phyloP scores from a whole-genome alignment of 108 stramenopile species.

The Stephanodiscus triporus region DNA sequence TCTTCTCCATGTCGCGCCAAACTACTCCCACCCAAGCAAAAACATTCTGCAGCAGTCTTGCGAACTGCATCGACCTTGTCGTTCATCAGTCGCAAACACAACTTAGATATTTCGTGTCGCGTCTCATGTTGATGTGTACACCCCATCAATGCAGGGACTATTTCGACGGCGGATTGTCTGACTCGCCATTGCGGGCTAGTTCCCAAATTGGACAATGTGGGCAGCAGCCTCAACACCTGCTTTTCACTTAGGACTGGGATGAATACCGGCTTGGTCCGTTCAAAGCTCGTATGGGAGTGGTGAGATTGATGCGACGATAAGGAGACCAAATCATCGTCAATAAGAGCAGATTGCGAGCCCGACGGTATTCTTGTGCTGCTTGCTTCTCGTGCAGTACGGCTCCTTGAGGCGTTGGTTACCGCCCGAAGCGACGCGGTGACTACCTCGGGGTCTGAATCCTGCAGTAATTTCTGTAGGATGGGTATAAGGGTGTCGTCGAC shows the following conservation, averaged over 20 bases:
- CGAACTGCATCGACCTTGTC: slow-evolving; percentile 88
- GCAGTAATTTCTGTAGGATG: slow-evolving; percentile 79
- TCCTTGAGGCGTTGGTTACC: slow-evolving; percentile 88
- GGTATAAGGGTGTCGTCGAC: slow-evolving; percentile 88
- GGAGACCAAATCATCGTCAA: slow-evolving; percentile 74
- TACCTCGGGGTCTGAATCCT: slow-evolving; percentile 87
- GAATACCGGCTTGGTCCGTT: slow-evolving; percentile 80
- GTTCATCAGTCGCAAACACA: slow-evolving; percentile 74
- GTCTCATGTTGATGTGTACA: slow-evolving; percentile 82
- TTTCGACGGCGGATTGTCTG: slow-evolving; percentile 89
- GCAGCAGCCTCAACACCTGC: slow-evolving; percentile 82
- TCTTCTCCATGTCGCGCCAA: slow-evolving; percentile 82
- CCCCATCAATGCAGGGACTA: slow-evolving; percentile 88
- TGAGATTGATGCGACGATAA: slow-evolving; percentile 60
- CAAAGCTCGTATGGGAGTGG: slow-evolving; percentile 61
- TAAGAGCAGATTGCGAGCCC: slow-evolving; percentile 18
- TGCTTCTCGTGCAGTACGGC: slow-evolving; percentile 47
- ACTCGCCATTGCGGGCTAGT: slow-evolving; percentile 90
- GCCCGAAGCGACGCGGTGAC: slow-evolving; percentile 87
- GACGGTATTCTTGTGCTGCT: slow-evolving; percentile 39
- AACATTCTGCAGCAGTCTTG: slow-evolving; percentile 83
- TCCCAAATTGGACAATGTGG: slow-evolving; percentile 83
- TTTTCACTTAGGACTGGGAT: slow-evolving; percentile 82
- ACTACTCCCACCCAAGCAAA: slow-evolving; percentile 83
- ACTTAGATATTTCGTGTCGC: slow-evolving; percentile 78